These are phyloP conservation scores for Polychytrium aggregatum DNA, from an alignment of 192 early-diverging fungal species.

Conservation along the genomic window DNA sequence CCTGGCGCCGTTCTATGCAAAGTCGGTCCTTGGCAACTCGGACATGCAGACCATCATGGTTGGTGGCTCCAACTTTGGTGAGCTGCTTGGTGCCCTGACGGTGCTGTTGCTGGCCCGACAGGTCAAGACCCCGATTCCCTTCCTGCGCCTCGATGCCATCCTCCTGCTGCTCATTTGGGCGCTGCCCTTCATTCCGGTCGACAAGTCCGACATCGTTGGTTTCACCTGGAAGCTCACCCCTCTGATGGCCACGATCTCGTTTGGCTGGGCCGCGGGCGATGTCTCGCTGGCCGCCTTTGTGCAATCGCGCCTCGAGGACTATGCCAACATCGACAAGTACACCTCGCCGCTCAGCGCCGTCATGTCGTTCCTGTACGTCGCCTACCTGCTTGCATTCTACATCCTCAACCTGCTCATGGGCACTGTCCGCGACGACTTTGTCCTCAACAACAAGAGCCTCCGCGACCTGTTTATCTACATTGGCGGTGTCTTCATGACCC, in stretches of 20 bases:
- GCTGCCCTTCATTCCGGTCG: too few relatives aligned
- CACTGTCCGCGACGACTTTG: conserved; percentile 19
- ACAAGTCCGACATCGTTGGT: conserved; percentile 16
- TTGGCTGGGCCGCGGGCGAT: conserved; percentile 52
- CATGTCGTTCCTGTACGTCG: conserved; percentile 45
- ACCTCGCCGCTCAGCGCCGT: conserved; percentile 36
- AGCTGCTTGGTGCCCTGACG: conserved; percentile 36
- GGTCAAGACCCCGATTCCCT: conserved; percentile 41
- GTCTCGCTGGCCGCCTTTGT: conserved; percentile 42
- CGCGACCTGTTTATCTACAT: conserved; percentile 22
- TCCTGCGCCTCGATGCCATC: conserved; percentile 37
- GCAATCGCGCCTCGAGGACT: conserved; percentile 19
- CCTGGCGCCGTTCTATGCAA: conserved; percentile 36
- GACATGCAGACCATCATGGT: conserved; percentile 34
- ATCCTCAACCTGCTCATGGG: conserved; percentile 28
- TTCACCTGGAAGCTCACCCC: conserved; percentile 33
- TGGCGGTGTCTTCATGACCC: conserved; percentile 32
- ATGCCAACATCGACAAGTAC: conserved; percentile 18
- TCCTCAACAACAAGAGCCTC: conserved; percentile 2
- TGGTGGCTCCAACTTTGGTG: conserved; percentile 52
- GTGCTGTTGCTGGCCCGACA: conserved; percentile 33
- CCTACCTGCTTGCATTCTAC: conserved; percentile 38
- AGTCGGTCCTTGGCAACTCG: conserved; percentile 23
- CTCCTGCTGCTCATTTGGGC: conserved; percentile 15
- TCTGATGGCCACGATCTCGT: conserved; percentile 33